phyloP scores from a whole-genome alignment of 2,329 filamentous ascomycete genomes.

The Conoideocrella luteorostrata region DNA sequence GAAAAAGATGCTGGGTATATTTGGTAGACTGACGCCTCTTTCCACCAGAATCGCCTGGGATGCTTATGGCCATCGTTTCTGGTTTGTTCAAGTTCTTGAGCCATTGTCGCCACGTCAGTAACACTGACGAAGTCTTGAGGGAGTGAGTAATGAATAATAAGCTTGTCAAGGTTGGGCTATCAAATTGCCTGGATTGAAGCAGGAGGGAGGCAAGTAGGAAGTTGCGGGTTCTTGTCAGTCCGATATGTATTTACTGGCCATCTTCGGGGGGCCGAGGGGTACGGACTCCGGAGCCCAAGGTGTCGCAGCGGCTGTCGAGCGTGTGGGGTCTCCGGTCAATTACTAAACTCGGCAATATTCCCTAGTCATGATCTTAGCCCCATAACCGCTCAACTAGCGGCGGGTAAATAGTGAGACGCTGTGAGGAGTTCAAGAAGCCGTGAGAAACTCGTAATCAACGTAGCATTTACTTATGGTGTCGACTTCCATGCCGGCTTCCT shows the following conservation, averaged over 20 bases:
- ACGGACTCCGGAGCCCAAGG: not conserved
- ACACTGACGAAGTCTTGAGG: no score
- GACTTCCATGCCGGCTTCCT: not conserved
- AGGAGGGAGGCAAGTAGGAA: not conserved
- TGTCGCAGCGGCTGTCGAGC: no score
- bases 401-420: not conserved
- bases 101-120: not conserved
- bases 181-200: not conserved
- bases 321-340: not conserved
- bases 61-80: not conserved
- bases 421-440: not conserved
- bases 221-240: not conserved
- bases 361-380: not conserved
- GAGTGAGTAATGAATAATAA: not conserved
- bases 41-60: conserved; percentile 42
- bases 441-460: not conserved
- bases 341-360: not conserved
- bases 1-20: conserved; percentile 52
- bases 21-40: conserved; percentile 48
- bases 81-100: not conserved
- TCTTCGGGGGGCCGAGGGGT: not conserved
- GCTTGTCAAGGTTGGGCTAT: not conserved
- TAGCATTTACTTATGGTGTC: not conserved
- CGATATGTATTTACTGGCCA: not conserved
- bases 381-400: no score